Evolutionary conservation across 306 rosid genomes (phyloP).

Genomic region (Vicia faba): DNA sequence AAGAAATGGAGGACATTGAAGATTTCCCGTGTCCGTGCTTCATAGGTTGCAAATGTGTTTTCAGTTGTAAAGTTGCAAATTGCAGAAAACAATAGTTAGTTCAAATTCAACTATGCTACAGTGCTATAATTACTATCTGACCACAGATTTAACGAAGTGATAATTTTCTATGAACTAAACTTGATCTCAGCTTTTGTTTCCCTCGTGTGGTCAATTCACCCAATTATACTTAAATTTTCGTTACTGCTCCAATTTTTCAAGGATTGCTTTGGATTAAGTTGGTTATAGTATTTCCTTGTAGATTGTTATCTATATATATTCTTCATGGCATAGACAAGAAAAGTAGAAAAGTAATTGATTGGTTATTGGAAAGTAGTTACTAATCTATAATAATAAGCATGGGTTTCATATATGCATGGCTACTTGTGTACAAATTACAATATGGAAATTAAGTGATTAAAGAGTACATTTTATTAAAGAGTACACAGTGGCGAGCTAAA

Average conservation of each 20-base stretch:
- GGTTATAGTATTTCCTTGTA: not conserved
- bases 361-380: slow-evolving; percentile 12
- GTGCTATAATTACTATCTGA: not conserved
- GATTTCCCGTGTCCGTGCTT: slow-evolving; percentile 45
- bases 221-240: slow-evolving; percentile 1
- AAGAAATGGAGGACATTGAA: slow-evolving; percentile 82
- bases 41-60: not conserved
- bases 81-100: not conserved
- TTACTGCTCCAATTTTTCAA: not conserved
- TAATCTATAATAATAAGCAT: not conserved
- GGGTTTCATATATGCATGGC: slow-evolving; percentile 18
- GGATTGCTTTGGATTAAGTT: not conserved
- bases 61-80: not conserved
- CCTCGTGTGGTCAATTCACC: not conserved
- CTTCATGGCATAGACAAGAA: slow-evolving; percentile 10
- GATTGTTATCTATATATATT: slow-evolving; percentile 6
- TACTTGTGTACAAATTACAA: not conserved
- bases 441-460: not conserved
- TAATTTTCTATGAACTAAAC: not conserved
- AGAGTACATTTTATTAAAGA: no score
- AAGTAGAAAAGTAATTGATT: not conserved
- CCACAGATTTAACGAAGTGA: not conserved
- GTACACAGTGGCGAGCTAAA: no score
- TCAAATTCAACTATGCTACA: not conserved
- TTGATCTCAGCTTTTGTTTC: not conserved